Conservation (phyloP, 1,139 yeast genomes). For the Scheffersomyces quercinus region DNA sequence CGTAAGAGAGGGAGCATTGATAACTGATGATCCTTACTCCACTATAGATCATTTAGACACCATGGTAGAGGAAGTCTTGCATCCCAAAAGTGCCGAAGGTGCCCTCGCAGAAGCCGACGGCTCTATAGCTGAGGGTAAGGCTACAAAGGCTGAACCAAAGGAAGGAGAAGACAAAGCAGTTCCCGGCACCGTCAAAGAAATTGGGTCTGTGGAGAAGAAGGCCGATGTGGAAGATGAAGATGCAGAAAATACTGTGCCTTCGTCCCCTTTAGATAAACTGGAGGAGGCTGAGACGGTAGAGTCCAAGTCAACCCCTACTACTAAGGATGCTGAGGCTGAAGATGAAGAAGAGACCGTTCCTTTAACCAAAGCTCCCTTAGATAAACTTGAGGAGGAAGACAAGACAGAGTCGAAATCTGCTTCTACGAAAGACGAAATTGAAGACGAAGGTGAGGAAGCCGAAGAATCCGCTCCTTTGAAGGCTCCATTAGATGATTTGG, state of each 20-base stretch:
- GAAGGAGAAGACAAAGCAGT: background rate
- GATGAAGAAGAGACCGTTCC: background rate
- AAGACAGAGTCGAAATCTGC: constrained; percentile 7
- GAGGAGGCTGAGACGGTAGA: too few species aligned
- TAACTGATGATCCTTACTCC: constrained; percentile 48
- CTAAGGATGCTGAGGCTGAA: background rate
- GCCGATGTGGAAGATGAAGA: constrained; percentile 1
- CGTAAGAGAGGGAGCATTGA: constrained; percentile 46
- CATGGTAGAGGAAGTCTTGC: constrained; percentile 43
- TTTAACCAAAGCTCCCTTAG: too few species aligned
- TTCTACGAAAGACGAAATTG: constrained; percentile 7
- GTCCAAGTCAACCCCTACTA: background rate
- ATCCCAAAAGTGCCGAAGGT: constrained; percentile 8
- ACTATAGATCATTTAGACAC: constrained; percentile 41
- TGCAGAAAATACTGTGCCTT: background rate
- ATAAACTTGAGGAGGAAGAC: background rate
- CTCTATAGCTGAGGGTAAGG: background rate
- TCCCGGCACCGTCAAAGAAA: background rate
- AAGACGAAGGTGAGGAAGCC: constrained; percentile 2
- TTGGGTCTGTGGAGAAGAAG: background rate
- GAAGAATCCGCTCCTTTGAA: background rate
- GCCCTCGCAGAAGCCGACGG: background rate
- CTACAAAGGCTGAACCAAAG: background rate
- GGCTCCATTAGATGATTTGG: constrained; percentile 2
- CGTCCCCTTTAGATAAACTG: too few species aligned